Evolutionary conservation across 2,329 filamentous ascomycete genomes (phyloP).

Genomic region (Neurospora sp.): DNA sequence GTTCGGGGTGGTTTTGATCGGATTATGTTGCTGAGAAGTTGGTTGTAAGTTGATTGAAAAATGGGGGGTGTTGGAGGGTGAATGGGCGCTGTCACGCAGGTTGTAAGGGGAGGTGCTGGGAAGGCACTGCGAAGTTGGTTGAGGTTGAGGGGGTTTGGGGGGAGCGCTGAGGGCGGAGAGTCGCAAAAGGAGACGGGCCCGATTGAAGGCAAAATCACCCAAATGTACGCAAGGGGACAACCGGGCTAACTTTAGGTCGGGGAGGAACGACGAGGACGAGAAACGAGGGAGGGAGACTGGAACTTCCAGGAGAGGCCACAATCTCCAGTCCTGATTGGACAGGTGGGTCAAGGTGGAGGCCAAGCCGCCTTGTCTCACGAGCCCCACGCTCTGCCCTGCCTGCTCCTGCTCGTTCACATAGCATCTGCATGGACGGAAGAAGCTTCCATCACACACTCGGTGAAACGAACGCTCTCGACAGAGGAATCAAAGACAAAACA

Average conservation of each 20-base stretch:
- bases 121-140: constrained; percentile 5
- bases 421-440: not conserved
- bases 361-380: not conserved
- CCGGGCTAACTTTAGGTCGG: constrained; percentile 11
- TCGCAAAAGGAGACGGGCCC: constrained; percentile 5
- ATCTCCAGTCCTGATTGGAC: constrained; percentile 10
- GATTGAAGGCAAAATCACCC: constrained; percentile 1
- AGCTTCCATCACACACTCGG: not conserved
- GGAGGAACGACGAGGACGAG: not conserved
- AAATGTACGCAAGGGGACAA: constrained; percentile 18
- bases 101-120: constrained; percentile 16
- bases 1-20: constrained; percentile 14
- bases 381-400: not conserved
- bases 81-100: constrained; percentile 17
- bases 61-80: constrained; percentile 9
- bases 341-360: constrained; percentile 3
- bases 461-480: not conserved
- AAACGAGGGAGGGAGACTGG: constrained; percentile 8
- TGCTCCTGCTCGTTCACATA: not conserved
- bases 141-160: not conserved
- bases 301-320: not conserved
- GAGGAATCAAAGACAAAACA: not conserved
- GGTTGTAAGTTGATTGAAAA: constrained; percentile 19
- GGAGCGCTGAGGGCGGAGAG: constrained; percentile 1
- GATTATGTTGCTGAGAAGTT: constrained; percentile 11